Evolutionary conservation across 169 alveolate genomes (phyloP).

Genomic region (Blepharisma undulans): DNA sequence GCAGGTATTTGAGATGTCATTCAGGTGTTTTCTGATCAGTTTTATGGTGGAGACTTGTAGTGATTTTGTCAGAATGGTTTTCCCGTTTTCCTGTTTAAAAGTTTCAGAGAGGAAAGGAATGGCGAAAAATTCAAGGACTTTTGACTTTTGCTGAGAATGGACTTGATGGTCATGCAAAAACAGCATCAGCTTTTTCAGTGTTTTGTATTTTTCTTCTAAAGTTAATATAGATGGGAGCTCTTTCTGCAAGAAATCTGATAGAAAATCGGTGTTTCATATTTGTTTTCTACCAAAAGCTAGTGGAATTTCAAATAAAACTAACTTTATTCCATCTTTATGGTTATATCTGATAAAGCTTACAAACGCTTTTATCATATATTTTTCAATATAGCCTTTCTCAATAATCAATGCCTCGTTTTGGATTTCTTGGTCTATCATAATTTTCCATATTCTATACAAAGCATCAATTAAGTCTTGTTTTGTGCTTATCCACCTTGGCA

Average conservation of each 20-base stretch:
- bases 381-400: background rate
- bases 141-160: background rate
- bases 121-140: background rate
- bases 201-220: background rate
- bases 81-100: background rate
- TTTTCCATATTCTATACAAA: background rate
- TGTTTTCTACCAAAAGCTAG: slow-evolving; percentile 20
- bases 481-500: slow-evolving; percentile 37
- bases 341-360: slow-evolving; percentile 30
- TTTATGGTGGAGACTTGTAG: background rate
- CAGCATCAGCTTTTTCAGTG: slow-evolving; percentile 11
- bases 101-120: slow-evolving; percentile 23
- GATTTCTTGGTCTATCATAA: background rate
- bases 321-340: background rate
- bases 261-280: slow-evolving; percentile 22
- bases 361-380: slow-evolving; percentile 32
- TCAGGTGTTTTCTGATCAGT: slow-evolving; percentile 10
- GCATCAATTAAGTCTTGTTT: background rate
- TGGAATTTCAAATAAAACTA: slow-evolving; percentile 31
- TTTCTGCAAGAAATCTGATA: background rate
- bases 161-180: background rate
- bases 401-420: background rate
- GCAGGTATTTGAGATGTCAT: background rate
- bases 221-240: slow-evolving; percentile 14
- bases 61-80: background rate